phyloP scores from a whole-genome alignment of 1,284 basidiomycete species.

The Trichosporon asahii region DNA sequence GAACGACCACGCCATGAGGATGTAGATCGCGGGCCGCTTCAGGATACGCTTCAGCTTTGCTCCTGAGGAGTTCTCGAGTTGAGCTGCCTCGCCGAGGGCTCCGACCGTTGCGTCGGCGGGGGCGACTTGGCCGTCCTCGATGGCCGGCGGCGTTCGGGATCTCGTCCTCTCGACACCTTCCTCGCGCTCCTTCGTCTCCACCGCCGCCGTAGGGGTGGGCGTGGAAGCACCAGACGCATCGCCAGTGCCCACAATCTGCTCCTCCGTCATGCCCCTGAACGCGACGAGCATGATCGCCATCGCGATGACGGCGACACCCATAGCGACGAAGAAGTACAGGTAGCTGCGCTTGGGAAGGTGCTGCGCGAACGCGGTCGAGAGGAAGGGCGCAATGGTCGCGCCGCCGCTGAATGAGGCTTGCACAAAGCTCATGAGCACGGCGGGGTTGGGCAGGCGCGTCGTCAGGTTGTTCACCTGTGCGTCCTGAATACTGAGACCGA shows the following conservation, averaged over 20 bases:
- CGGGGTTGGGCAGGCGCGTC: constrained; percentile 22
- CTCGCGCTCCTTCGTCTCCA: not conserved
- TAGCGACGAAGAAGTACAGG: constrained; percentile 22
- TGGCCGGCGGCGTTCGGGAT: not conserved
- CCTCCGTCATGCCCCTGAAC: constrained; percentile 24
- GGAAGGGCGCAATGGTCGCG: constrained; percentile 61
- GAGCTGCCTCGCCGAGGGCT: not conserved
- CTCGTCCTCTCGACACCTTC: not conserved
- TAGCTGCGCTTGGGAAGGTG: constrained; percentile 16
- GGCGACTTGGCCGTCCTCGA: not conserved
- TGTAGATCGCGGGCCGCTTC: constrained; percentile 12
- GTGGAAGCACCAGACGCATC: not conserved
- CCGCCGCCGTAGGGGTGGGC: not conserved
- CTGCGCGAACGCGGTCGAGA: constrained; percentile 60
- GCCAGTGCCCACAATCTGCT: constrained; percentile 18
- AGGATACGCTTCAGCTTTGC: constrained; percentile 25
- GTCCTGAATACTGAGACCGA: constrained; percentile 23
- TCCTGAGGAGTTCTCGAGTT: not conserved
- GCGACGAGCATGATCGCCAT: constrained; percentile 17
- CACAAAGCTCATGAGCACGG: constrained; percentile 25
- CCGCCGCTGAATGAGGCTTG: constrained; percentile 55
- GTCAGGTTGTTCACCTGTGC: constrained; percentile 27
- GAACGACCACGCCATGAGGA: constrained; percentile 18
- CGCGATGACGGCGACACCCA: constrained; percentile 18
- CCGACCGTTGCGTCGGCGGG: not conserved